Percentiles rank a stretch among this genome's conserved stretches.
These are phyloP conservation scores for Fusarium citri DNA, from an alignment of 2,329 filamentous ascomycete species.

Conservation along the genomic window DNA sequence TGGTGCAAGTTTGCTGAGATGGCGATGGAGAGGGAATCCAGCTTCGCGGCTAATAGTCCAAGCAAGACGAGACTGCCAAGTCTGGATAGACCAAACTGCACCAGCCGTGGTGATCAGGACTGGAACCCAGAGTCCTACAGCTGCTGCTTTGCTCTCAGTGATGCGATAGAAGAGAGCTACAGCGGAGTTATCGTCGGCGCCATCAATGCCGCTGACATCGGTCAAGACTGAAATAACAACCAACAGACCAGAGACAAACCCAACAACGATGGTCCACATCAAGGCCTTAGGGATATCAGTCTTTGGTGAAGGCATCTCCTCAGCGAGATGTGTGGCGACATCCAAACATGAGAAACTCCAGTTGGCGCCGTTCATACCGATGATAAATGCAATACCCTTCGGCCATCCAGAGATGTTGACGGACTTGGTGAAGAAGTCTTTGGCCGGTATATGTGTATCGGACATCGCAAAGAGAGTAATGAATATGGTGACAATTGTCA, in stretches of 20 bases:
- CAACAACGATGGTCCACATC: conserved; percentile 9
- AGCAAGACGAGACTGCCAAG: conserved; percentile 6
- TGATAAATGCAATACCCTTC: conserved; percentile 7
- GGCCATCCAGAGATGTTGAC: conserved; percentile 12
- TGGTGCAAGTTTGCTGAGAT: conserved; percentile 11
- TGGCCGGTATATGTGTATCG: not conserved
- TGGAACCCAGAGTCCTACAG: conserved; percentile 4
- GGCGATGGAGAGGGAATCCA: conserved; percentile 1
- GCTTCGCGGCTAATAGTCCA: conserved; percentile 7
- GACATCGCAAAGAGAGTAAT: conserved; percentile 6
- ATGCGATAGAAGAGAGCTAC: conserved; percentile 7
- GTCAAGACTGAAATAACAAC: not conserved
- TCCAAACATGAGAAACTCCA: conserved; percentile 13
- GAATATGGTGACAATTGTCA: conserved; percentile 4
- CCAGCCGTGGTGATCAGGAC: not conserved
- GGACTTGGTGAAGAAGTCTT: not conserved
- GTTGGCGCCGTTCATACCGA: conserved; percentile 5
- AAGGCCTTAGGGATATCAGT: conserved; percentile 9
- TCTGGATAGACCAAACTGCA: conserved; percentile 15
- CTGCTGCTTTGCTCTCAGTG: not conserved
- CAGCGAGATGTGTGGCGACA: conserved; percentile 8
- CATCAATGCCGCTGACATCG: not conserved
- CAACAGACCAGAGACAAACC: conserved; percentile 3
- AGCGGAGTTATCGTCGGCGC: conserved; percentile 3
- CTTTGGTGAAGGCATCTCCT: conserved; percentile 4